Conservation (phyloP, 2,329 filamentous ascomycete species). For the Aspergillus sp. region DNA sequence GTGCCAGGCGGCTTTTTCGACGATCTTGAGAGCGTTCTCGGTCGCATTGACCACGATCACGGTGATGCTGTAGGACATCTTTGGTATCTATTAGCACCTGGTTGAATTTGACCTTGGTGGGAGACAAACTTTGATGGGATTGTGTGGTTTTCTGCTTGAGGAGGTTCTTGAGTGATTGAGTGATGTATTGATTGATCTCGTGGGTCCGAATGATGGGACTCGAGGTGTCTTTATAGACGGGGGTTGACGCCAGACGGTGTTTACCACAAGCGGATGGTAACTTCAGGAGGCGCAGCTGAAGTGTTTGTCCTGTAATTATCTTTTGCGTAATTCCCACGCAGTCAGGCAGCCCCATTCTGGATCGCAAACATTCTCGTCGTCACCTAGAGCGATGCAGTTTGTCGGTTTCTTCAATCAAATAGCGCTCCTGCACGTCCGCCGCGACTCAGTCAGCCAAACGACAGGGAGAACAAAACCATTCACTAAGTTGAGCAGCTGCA, state of each 20-base stretch:
- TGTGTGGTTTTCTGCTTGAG: background rate
- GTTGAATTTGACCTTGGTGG: background rate
- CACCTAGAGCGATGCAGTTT: background rate
- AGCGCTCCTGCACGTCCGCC: no score
- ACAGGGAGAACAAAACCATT: no score
- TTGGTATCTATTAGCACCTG: background rate
- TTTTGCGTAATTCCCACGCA: background rate
- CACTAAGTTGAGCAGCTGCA: no score
- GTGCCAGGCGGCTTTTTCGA: constrained; percentile 14
- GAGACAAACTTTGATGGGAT: background rate
- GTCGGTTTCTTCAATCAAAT: background rate
- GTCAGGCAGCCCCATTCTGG: background rate
- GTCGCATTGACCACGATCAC: background rate
- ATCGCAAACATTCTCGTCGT: background rate
- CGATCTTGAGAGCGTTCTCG: background rate
- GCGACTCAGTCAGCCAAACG: no score
- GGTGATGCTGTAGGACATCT: background rate
- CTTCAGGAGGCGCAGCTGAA: background rate
- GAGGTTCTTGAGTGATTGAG: background rate
- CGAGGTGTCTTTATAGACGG: background rate
- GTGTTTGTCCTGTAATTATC: background rate
- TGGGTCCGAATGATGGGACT: background rate
- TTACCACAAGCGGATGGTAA: background rate
- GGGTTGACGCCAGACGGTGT: background rate
- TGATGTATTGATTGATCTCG: no score